phyloP scores from a whole-genome alignment of 2,329 filamentous ascomycete genomes.

The Calonectria multiphialidica region DNA sequence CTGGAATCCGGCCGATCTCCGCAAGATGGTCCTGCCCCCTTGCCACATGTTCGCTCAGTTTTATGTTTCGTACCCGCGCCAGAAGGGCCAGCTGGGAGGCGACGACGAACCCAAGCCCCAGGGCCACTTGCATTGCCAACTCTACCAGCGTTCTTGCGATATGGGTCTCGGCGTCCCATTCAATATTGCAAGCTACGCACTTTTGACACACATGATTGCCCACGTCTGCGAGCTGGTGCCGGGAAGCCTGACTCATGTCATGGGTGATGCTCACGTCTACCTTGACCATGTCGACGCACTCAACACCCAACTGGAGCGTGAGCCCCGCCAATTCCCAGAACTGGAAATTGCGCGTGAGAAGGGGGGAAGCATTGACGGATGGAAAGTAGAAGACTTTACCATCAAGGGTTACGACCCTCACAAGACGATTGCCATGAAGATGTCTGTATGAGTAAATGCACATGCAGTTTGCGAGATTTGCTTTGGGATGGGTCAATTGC shows the following conservation, averaged over 20 bases:
- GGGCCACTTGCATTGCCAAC: constrained; percentile 84
- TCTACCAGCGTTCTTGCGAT: constrained; percentile 96
- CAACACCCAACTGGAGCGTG: constrained; percentile 81
- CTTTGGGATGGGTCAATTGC: constrained; percentile 2
- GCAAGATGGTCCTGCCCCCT: constrained; percentile 91
- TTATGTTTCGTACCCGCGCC: constrained; percentile 81
- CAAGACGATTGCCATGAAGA: constrained; percentile 96
- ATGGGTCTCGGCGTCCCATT: constrained; percentile 98
- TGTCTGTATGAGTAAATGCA: constrained; percentile 76
- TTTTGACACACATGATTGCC: constrained; percentile 95
- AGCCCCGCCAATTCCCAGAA: constrained; percentile 84
- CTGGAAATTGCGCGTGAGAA: constrained; percentile 78
- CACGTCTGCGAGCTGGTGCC: constrained; percentile 87
- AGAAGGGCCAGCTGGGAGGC: constrained; percentile 26
- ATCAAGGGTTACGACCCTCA: constrained; percentile 92
- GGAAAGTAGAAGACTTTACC: constrained; percentile 89
- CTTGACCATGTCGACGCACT: constrained; percentile 92
- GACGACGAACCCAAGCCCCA: constrained; percentile 57
- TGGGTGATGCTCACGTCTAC: constrained; percentile 99
- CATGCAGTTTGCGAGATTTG: background rate
- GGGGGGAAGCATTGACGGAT: constrained; percentile 86
- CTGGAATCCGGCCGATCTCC: constrained; percentile 91
- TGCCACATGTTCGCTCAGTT: constrained; percentile 99
- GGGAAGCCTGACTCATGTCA: constrained; percentile 90
- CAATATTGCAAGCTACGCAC: constrained; percentile 95